Evolutionary conservation across 441 rosid species (phyloP).

Genomic region (Cnidoscolus chayamansa): DNA sequence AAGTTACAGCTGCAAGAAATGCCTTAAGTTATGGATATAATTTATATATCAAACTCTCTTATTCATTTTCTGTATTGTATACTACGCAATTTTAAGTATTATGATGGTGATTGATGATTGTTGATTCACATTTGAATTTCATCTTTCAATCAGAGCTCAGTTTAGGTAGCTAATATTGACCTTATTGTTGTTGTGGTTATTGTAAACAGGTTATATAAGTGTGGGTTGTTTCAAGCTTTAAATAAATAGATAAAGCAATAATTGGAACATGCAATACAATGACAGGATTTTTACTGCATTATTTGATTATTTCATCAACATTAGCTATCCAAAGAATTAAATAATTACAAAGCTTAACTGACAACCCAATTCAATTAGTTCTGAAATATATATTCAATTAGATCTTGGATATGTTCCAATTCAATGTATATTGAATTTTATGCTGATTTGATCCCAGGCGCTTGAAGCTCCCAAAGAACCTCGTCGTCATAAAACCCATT

Average conservation of each 20-base stretch:
- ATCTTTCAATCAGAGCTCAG: not conserved
- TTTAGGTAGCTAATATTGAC: not conserved
- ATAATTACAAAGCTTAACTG: not conserved
- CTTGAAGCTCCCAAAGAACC: slow-evolving; percentile 96
- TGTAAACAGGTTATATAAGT: not conserved
- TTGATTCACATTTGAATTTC: not conserved
- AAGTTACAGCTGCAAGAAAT: not conserved
- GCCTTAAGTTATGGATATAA: not conserved
- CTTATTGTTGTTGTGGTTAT: not conserved
- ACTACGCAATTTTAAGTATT: not conserved
- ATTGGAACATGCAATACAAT: not conserved
- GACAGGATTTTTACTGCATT: not conserved
- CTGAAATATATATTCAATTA: not conserved
- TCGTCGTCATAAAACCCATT: slow-evolving; percentile 90
- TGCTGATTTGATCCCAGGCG: slow-evolving; percentile 47
- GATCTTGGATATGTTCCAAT: not conserved
- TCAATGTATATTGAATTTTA: slow-evolving; percentile 10
- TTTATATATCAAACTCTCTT: not conserved
- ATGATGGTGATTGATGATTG: not conserved
- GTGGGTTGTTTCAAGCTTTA: not conserved
- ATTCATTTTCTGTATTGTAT: not conserved
- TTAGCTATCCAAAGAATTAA: not conserved
- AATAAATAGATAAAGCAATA: not conserved
- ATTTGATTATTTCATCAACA: not conserved
- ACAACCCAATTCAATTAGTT: not conserved